phyloP scores from a whole-genome alignment of 2,329 filamentous ascomycete species.

The Trichoderma arundinaceum region DNA sequence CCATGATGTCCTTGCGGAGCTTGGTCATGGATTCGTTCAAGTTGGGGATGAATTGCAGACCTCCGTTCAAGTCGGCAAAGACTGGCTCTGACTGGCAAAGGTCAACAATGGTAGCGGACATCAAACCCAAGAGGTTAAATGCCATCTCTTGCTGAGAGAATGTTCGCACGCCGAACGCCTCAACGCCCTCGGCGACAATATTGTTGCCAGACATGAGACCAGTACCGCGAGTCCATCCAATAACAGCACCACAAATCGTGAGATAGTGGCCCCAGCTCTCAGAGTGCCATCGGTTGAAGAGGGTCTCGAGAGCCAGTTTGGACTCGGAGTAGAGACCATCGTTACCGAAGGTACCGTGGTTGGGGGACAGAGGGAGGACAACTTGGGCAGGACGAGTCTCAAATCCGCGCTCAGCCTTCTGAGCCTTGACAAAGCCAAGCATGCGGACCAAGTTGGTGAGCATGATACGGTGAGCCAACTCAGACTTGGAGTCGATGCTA shows the following conservation, averaged over 20 bases:
- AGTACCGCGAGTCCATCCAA: slow-evolving; percentile 98
- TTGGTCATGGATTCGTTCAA: slow-evolving; percentile 93
- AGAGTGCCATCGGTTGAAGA: slow-evolving; percentile 98
- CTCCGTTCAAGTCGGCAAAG: slow-evolving; percentile 96
- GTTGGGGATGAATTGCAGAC: slow-evolving; percentile 95
- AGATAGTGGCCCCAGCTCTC: slow-evolving; percentile 98
- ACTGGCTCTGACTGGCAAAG: slow-evolving; percentile 95
- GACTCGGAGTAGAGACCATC: slow-evolving; percentile 98
- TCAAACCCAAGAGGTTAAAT: slow-evolving; percentile 94
- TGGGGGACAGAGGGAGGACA: slow-evolving; percentile 92
- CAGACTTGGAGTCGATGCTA: slow-evolving; percentile 93
- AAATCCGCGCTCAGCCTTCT: slow-evolving; percentile 86
- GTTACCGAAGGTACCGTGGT: slow-evolving; percentile 97
- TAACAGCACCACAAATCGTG: slow-evolving; percentile 96
- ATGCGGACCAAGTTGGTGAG: slow-evolving; percentile 94
- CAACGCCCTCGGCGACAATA: slow-evolving; percentile 93
- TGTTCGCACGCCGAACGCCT: slow-evolving; percentile 94
- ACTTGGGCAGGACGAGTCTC: slow-evolving; percentile 97
- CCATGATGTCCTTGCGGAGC: slow-evolving; percentile 91
- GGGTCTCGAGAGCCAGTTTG: slow-evolving; percentile 93
- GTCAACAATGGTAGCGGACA: slow-evolving; percentile 92
- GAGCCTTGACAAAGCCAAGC: slow-evolving; percentile 85
- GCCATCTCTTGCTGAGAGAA: slow-evolving; percentile 99
- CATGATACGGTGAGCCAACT: slow-evolving; percentile 98
- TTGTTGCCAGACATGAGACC: slow-evolving; percentile 99